Conservation (phyloP, 2,329 filamentous ascomycete species). For the Grosmannia huntii region DNA sequence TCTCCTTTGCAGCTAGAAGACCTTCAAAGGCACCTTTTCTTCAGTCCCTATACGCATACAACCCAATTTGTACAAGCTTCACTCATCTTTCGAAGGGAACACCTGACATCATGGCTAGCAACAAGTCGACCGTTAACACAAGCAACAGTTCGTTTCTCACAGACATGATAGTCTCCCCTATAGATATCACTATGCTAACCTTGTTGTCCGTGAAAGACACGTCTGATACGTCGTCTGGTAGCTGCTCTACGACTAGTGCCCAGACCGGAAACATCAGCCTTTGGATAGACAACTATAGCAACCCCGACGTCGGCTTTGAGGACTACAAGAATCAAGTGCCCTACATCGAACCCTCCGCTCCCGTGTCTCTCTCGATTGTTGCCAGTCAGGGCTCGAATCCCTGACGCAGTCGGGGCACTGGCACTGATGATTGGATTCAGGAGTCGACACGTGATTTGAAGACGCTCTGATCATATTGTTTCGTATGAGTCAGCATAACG, state of each 20-base stretch:
- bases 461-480: not conserved
- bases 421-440: not conserved
- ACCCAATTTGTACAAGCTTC: too few species aligned
- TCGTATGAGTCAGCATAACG: not conserved
- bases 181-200: not conserved
- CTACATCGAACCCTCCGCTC: not conserved
- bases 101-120: not conserved
- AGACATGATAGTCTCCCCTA: not conserved
- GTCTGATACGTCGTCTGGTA: not conserved
- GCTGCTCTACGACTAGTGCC: not conserved
- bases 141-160: not conserved
- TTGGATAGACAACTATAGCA: not conserved
- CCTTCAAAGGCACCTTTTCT: too few species aligned
- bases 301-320: not conserved
- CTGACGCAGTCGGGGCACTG: too few species aligned
- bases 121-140: not conserved
- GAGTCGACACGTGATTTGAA: not conserved
- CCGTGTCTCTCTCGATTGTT: not conserved
- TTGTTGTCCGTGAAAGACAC: not conserved
- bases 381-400: not conserved
- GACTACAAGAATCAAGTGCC: not conserved
- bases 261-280: not conserved
- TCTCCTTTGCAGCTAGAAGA: too few species aligned
- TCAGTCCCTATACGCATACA: too few species aligned
- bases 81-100: too few species aligned